Base-by-base conservation (phyloP, 2,329 filamentous ascomycete genomes). In the Ascochyta lentis region DNA sequence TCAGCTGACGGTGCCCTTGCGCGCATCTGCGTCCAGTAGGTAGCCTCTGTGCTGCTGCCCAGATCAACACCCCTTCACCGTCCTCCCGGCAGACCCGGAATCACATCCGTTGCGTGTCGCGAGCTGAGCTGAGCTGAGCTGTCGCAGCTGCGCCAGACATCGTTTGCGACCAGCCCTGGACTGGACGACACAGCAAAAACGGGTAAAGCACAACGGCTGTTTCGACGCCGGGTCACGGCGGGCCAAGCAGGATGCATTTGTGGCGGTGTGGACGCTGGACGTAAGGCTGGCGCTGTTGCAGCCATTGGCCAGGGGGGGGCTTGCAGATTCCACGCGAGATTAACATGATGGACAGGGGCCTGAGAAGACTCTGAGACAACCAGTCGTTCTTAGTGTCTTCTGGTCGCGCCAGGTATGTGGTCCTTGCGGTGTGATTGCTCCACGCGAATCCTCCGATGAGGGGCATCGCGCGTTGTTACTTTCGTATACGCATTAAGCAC, bases 321-420 rank as follows among this genome's bases (percentile, higher is more conserved):
- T 67, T 71, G 69, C 68, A 71, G 60, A 63, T 69, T 65, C 72
- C 73, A 74, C 73, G 73, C 71, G 72, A 75, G 70, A 71, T 69
- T 58, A 63, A 66, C 59, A 65, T 55, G 65, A 68, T 67, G 59
- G 50, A 66, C 68, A 70, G 69, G 70, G 71, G 68, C 56, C 13
- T 47, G 50, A 54, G 67, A 66, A 66, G 65, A 60, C 52, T 61
- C 59, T 74, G 69, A 71, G 70, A 75, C 72, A 58, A 54, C 69
- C 68, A 71, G 60, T 64, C 52, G 63, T 70, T 70, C 67, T 70
- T 73, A 74, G 71, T 67, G 69, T 60, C 66, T 68, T 66, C 68
- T 67, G 63, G 63, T 58, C 58, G 58, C 56, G 60, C 64, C 50
- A 60, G 58, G 63, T 55, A 31, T 57, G 34, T 45, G 46, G 58